phyloP scores from a whole-genome alignment of 495 filamentous ascomycete genomes.

The Talaromyces proteolyticus region DNA sequence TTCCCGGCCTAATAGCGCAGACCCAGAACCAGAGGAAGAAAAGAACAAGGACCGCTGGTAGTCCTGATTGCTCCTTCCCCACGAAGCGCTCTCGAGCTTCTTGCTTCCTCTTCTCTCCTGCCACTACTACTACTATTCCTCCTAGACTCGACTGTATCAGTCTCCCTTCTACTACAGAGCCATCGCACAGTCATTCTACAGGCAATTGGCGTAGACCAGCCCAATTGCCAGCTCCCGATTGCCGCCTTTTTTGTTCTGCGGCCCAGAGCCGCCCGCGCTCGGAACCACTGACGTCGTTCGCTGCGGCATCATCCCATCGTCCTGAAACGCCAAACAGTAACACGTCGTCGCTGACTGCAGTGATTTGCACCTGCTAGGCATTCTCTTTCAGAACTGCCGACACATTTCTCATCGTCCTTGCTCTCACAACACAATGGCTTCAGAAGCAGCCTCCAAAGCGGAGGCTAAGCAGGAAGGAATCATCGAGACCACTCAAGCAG shows the following conservation, averaged over 20 bases:
- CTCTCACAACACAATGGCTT: neutral
- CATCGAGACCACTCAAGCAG: constrained; percentile 45
- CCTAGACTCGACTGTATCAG: too few relatives aligned
- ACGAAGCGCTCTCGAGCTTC: too few relatives aligned
- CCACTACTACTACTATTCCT: too few relatives aligned
- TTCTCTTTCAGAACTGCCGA: neutral
- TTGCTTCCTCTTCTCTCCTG: too few relatives aligned
- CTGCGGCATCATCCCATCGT: neutral
- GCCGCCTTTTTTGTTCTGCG: neutral
- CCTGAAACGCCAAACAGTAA: neutral
- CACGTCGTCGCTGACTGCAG: neutral
- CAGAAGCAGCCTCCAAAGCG: neutral
- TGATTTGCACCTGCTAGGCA: neutral
- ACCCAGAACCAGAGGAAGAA: too few relatives aligned
- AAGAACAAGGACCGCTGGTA: too few relatives aligned
- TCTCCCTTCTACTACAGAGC: neutral
- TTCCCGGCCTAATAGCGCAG: too few relatives aligned
- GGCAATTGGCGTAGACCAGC: neutral
- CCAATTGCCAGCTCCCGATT: neutral
- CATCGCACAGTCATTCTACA: neutral
- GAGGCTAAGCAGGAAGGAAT: constrained; percentile 5
- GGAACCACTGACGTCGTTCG: constrained; percentile 2
- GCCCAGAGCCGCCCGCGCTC: constrained; percentile 2
- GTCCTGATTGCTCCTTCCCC: too few relatives aligned
- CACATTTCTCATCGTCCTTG: too few relatives aligned